Evolutionary conservation across 208 protist species (phyloP).

Genomic region (Crithidia sp.): DNA sequence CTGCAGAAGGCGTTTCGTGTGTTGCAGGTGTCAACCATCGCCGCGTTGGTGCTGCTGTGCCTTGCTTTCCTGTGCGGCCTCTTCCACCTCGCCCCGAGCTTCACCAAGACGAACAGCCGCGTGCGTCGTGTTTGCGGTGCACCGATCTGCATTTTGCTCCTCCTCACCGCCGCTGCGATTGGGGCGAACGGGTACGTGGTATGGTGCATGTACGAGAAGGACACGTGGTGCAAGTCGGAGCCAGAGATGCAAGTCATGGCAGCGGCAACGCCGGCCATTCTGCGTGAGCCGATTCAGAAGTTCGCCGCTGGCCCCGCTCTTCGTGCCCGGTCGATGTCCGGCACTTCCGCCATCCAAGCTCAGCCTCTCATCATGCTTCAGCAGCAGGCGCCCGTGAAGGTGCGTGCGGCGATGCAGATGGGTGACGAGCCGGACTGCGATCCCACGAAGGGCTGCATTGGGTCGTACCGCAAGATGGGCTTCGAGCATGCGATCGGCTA

Average conservation of each 20-base stretch:
- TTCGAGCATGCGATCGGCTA: conserved; percentile 28
- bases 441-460: conserved; percentile 36
- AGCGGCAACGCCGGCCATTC: not conserved
- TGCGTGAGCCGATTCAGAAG: not conserved
- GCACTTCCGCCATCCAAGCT: no score
- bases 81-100: conserved; percentile 24
- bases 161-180: not conserved
- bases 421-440: conserved; percentile 14
- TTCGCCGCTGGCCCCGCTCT: no score
- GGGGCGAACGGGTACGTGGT: conserved; percentile 19
- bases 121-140: conserved; percentile 25
- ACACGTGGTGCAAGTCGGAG: conserved; percentile 19
- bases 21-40: conserved; percentile 24
- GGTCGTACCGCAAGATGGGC: conserved; percentile 38
- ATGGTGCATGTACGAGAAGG: conserved; percentile 25
- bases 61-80: conserved; percentile 21
- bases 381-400: not conserved
- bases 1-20: conserved; percentile 30
- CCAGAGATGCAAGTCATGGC: not conserved
- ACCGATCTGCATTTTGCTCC: conserved; percentile 19
- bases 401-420: not conserved
- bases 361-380: no score
- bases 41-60: conserved; percentile 1
- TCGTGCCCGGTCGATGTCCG: no score
- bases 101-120: conserved; percentile 17